A percentile compares a stretch with the other conserved stretches of the same genome.
phyloP scores from a whole-genome alignment of 305 asterid genomes.

The Fraxinus platypoda region DNA sequence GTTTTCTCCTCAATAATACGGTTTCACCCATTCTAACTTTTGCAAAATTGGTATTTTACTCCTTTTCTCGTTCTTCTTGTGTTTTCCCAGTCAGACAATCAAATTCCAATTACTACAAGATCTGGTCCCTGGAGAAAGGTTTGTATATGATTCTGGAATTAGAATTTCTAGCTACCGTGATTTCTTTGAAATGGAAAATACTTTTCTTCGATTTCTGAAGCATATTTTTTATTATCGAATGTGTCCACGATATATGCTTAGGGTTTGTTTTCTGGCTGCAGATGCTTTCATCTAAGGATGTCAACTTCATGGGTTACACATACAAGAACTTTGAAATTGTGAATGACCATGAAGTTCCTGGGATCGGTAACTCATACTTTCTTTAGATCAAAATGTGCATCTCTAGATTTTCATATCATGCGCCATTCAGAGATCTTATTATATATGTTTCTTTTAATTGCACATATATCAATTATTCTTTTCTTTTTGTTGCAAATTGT shows the following conservation, averaged over 20 bases:
- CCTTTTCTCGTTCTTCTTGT: conserved; percentile 19
- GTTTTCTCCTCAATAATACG: conserved; percentile 29
- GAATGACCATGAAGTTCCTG: conserved; percentile 80
- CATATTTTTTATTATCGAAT: neutral
- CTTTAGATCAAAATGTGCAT: neutral
- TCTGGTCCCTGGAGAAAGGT: conserved; percentile 99
- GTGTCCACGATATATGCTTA: neutral
- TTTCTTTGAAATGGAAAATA: neutral
- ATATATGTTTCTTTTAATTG: neutral
- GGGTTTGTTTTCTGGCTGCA: conserved; percentile 35
- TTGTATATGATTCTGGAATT: conserved; percentile 27
- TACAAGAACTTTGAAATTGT: conserved; percentile 90
- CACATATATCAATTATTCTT: neutral
- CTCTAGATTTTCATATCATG: neutral
- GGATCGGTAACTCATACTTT: conserved; percentile 36
- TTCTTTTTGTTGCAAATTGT: neutral
- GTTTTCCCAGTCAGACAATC: conserved; percentile 61
- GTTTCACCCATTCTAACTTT: conserved; percentile 21
- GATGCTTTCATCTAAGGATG: conserved; percentile 95
- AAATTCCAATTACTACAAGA: conserved; percentile 56
- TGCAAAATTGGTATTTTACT: conserved; percentile 9
- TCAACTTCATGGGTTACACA: conserved; percentile 92
- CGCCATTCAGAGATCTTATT: neutral
- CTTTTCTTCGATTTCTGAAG: neutral
- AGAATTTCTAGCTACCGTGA: neutral